Base-by-base conservation (phyloP, 2,329 filamentous ascomycete species). In the Teratosphaeria viscida region DNA sequence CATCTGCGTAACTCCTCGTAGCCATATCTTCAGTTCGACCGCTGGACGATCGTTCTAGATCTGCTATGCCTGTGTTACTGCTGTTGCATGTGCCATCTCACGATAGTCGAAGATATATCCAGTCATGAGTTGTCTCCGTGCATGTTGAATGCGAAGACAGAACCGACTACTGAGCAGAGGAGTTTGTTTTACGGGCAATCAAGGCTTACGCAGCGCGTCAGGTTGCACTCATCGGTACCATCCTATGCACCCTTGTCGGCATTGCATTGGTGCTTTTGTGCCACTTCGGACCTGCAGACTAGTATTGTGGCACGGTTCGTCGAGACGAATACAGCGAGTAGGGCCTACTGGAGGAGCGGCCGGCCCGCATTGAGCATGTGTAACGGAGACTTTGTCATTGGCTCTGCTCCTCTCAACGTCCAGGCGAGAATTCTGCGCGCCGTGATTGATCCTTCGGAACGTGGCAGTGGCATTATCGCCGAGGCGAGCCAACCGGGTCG, bases 1-100 rank as follows among this genome's bases (percentile, higher is more conserved):
- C 68, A 26, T 73, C 65, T 39, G 71, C 69, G 59, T 69, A 69
- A 54, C 65, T 71, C 55, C 72, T 66, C 19, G 71, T 70, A 19
- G 68, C 70, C 72, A 74, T 73, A 34, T 53, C 59, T 59, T 34
- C 54, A 52, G 10, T 32, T 56, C 11, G 23, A 27, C 32, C 34
- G 27, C 55, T 23, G 32, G 34, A 49, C 29, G 39, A 27, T 27
- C 11, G 52, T 52, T 23, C 43, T 26, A 35, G 5, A 26, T 29
- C 37, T 32, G 43, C 34, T 29, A 57, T 52, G 26, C 12, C 29
- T 35, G 35, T 52, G 55, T 47, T 49, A 32, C 27, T 29, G 35
- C 55, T 29, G 26, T 26, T 23, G 39, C 55, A 57, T 19, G 27
- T 27, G 29, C 55, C 23, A 57, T 27, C 10, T 52, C 19, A 35